Conservation (phyloP, 2,329 filamentous ascomycete genomes). For the Calonectria pteridis region DNA sequence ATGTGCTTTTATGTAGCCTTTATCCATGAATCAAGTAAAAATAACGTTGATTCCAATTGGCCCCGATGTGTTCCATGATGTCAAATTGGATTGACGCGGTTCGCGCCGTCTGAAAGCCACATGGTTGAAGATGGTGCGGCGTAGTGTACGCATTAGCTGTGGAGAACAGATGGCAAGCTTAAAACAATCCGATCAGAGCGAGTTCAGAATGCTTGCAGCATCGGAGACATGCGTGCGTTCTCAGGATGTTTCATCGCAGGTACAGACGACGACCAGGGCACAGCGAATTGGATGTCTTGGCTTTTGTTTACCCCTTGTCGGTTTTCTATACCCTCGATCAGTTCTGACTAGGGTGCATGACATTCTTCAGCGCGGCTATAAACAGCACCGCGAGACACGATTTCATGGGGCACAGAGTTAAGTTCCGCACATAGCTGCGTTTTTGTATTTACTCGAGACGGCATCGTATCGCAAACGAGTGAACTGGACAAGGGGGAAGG, state of each 20-base stretch:
- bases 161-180: neutral
- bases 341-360: neutral
- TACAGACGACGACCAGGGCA: neutral
- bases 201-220: neutral
- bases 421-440: neutral
- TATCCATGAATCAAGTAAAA: conserved; percentile 6
- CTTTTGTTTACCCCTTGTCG: conserved; percentile 2
- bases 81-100: neutral
- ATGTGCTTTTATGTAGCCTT: conserved; percentile 21
- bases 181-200: neutral
- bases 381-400: neutral
- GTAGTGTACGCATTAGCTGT: neutral
- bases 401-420: neutral
- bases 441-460: neutral
- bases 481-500: neutral
- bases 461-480: neutral
- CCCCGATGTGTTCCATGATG: neutral
- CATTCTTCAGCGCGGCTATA: conserved; percentile 6
- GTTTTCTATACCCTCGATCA: neutral
- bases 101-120: neutral
- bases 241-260: neutral
- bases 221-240: neutral
- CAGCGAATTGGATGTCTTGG: conserved; percentile 2
- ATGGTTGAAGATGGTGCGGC: neutral
- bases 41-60: neutral